These are phyloP conservation scores for Leucosporidium creatinivorum DNA, from an alignment of 768 basidiomycete genomes.

Conservation along the genomic window DNA sequence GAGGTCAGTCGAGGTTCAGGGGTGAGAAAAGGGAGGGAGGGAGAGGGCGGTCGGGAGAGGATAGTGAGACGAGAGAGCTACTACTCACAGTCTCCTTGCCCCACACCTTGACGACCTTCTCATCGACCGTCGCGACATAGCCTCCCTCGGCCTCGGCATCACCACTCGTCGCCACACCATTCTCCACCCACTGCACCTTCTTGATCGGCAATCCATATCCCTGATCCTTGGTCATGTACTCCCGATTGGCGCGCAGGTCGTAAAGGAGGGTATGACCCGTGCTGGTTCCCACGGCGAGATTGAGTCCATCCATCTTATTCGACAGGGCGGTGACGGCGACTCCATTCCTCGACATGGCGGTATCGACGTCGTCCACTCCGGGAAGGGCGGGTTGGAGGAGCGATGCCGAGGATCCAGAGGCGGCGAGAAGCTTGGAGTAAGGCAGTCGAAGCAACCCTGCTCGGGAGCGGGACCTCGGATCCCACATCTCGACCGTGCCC, in stretches of 20 bases:
- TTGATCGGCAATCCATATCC: slow-evolving; percentile 89
- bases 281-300: slow-evolving; percentile 88
- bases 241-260: slow-evolving; percentile 75
- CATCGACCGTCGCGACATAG: slow-evolving; percentile 84
- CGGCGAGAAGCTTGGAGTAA: slow-evolving; percentile 24
- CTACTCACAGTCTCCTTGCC: slow-evolving; percentile 65
- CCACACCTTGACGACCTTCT: slow-evolving; percentile 97
- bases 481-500: slow-evolving; percentile 92
- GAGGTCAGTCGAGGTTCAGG: not conserved
- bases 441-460: slow-evolving; percentile 62
- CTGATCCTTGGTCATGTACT: slow-evolving; percentile 88
- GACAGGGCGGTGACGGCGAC: slow-evolving; percentile 67
- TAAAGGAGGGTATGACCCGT: slow-evolving; percentile 91
- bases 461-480: slow-evolving; percentile 69
- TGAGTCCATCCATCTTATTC: slow-evolving; percentile 78
- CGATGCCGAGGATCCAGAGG: slow-evolving; percentile 29
- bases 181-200: slow-evolving; percentile 80
- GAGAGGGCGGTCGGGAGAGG: slow-evolving; percentile 2
- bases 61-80: slow-evolving; percentile 7
- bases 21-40: slow-evolving; percentile 1
- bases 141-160: slow-evolving; percentile 66
- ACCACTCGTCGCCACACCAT: slow-evolving; percentile 50
- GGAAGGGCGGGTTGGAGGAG: slow-evolving; percentile 21
- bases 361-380: slow-evolving; percentile 23
- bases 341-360: not conserved